Base-by-base conservation (phyloP, 1,139 yeast species). In the Kurtzmaniella quercitrusa region DNA sequence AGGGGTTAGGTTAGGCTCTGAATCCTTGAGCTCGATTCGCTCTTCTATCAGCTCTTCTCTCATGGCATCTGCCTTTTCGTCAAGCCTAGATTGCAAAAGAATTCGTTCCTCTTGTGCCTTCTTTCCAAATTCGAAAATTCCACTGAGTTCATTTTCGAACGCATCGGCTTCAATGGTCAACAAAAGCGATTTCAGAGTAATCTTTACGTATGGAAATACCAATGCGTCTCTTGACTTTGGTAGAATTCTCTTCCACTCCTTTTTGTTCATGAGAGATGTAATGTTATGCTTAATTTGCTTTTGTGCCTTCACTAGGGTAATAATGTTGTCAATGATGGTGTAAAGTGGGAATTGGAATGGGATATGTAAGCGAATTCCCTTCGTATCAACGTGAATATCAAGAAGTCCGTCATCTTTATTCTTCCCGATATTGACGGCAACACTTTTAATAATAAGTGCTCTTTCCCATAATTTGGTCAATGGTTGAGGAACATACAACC, bases 321-420 rank as follows among this genome's bases (percentile, higher is more conserved):
- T 75, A 2, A 80, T 57, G 51, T 83, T 83, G 51, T 86, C 95
- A 43, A 84, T 67, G 34, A 85, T 77, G 10, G 79, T 76, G 59
- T 82, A 84, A 47, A 85, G 77, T 44, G 82, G 68, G 54, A 82
- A 82, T 48, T 81, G 80, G 55, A 81, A 80, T 1, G 89, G 87
- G 41, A 82, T 65, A 42, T 62, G 64, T 38, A 73, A 51, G 37
- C 73, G 52, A 10, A 72, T 57, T 2, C 65, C 59, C 12, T 54
- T 54, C 8, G 73, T 54, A 1, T 48, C 48, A 15, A 70, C 50
- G 18, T 57, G 61, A 39, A 59, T 38, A 5, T 50, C 51, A 12
- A 53, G 43, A 14, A 31, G 18, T 6, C 36, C 36, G 14, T 31
- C 36, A 33, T 41, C 57, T 53, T 45, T 60, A 57, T 41, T 54